These are phyloP conservation scores for Cyberlindnera suaveolens DNA, from an alignment of 805 yeast genomes.

Conservation along the genomic window DNA sequence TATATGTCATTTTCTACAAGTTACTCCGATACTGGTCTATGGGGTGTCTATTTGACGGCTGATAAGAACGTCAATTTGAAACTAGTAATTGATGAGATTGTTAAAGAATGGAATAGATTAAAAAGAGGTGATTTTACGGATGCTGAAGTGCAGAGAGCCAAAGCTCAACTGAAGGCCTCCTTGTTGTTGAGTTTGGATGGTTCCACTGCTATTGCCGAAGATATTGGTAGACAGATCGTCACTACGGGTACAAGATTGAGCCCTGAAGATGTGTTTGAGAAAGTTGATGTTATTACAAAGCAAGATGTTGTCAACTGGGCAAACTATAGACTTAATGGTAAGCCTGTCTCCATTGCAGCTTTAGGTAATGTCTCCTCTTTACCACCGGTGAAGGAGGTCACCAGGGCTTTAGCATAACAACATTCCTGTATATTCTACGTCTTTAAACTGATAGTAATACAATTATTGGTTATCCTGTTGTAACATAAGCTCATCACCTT, in stretches of 20 bases:
- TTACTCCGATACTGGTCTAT: slow-evolving; percentile 93
- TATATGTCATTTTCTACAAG: slow-evolving; percentile 96
- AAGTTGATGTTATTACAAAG: slow-evolving; percentile 72
- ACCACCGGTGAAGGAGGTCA: slow-evolving; percentile 61
- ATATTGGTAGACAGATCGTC: slow-evolving; percentile 93
- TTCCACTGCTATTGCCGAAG: slow-evolving; percentile 94
- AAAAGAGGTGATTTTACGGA: slow-evolving; percentile 70
- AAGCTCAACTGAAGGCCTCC: slow-evolving; percentile 91
- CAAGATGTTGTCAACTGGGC: slow-evolving; percentile 87
- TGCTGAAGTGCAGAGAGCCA: slow-evolving; percentile 89
- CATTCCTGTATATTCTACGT: not conserved
- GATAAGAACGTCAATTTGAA: slow-evolving; percentile 56
- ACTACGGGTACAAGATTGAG: slow-evolving; percentile 71
- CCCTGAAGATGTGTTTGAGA: slow-evolving; percentile 42
- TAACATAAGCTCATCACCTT: slow-evolving; percentile 27
- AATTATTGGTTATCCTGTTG: slow-evolving; percentile 14
- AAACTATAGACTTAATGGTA: slow-evolving; percentile 65
- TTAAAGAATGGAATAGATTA: slow-evolving; percentile 85
- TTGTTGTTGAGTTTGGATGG: slow-evolving; percentile 86
- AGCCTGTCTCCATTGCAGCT: slow-evolving; percentile 88
- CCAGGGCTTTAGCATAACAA: slow-evolving; percentile 27
- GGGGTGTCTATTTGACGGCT: slow-evolving; percentile 94
- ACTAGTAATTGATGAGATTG: slow-evolving; percentile 64
- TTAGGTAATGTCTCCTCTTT: slow-evolving; percentile 73
- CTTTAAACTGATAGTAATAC: not conserved